Base-by-base conservation (phyloP, 352 stramenopile genomes). In the Pseudoperonospora humuli region DNA sequence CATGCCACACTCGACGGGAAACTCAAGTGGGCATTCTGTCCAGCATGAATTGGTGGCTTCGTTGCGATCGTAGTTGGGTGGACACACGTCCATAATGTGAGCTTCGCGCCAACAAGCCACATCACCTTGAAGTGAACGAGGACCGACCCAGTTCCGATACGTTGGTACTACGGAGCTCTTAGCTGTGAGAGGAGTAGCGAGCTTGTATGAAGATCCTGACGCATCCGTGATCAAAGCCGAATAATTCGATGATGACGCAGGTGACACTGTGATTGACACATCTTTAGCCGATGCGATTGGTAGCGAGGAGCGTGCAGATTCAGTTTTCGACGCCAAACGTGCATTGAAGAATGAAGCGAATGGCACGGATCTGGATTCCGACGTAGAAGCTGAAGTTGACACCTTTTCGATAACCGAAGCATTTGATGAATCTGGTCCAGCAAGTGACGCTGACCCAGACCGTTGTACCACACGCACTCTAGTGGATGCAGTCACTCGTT, bases 21-120 rank as follows among this genome's bases (percentile, higher is more conserved):
- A 76, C 23, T 70, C 66, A 15, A 77, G 48, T 0, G 69, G 65
- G 32, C 69, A 82, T 19, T 78, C 35, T 0, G 66, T 56, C 65
- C 69, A 80, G 48, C 68, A 80, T 4, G 68, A 75, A 13, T 46
- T 44, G 27, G 68, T 57, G 0, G 64, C 59, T 41, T 76, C 59
- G 14, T 61, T 70, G 21, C 38, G 51, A 20, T 68, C 54, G 33
- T 70, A 79, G 14, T 66, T 55, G 6, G 36, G 15, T 3, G 61
- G 53, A 24, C 65, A 75, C 1, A 36, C 57, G 32, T 33, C 34
- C 38, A 61, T 60, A 17, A 66, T 47, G 38, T 70, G 56, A 7
- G 53, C 59, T 39, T 52, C 28, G n/a, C 53, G 46, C 23, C 46
- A 61, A 19, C 53, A 51, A 6, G 45, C 45, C 14, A 35, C 17